Evolutionary conservation across 176 grass and related monocot genomes (phyloP), one percentile per base, ranked within the genome.

Genomic region (Phragmites australis): DNA sequence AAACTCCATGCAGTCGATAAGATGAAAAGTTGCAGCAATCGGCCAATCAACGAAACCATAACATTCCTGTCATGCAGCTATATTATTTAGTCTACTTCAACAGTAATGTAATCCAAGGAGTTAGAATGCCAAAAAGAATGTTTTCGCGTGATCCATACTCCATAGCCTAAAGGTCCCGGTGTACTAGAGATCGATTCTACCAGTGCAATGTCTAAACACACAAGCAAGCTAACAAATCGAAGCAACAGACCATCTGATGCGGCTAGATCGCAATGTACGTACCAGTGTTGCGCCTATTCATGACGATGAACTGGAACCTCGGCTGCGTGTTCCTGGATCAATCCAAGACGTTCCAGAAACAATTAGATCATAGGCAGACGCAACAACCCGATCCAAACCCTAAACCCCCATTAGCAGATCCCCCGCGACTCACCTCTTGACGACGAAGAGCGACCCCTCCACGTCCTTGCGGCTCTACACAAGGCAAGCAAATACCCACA

Each of bases 401-500:
- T 56, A 65, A 78, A 48, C 10, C 21, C 21, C 37, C 8, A 15
- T 64, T 48, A 39, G 59, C 18, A 66, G 39, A 65, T 31, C 74
- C 26, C 34, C 55, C 6, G 4, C 9, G 14, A 57, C 75, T 75
- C 54, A 94, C 94, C 95, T 97, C 87, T 97, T 97, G 26, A 97
- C 92, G 39, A 97, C 95, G 75, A 97, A 97, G 0, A 97, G 87
- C 49, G 95, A 94, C 27, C 95, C 95, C 48, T 97, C 92, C 21
- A 97, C 92, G 42, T 94, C 95, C 83, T 97, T 97, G 32, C 95
- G 90, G 64, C 95, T 97, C 92, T 97, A 85, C 69, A 62, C 65
- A 39, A 44, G 50, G 27, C 9, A 79, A 68, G 50, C 27, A 46
- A 55, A 54, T 65, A 18, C 21, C 18, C 15, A 18, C 17, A 15